Conservation (phyloP, 768 basidiomycete genomes). For the Pleurotus sapidus region DNA sequence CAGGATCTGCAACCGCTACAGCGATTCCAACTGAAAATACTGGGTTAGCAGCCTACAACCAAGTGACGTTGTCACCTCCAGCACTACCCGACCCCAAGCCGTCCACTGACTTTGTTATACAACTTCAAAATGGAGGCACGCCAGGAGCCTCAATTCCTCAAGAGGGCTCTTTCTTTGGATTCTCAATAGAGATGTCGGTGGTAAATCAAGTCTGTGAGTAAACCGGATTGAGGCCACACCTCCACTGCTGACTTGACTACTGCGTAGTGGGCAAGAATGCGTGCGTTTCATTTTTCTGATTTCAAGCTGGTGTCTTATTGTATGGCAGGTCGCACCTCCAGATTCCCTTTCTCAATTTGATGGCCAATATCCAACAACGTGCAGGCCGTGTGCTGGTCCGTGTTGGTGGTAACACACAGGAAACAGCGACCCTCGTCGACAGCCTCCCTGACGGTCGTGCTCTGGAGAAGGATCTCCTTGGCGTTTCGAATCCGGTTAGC, state of each 20-base stretch:
- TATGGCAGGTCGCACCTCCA: slow-evolving; percentile 40
- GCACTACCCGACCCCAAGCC: slow-evolving; percentile 44
- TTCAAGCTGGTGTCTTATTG: neutral
- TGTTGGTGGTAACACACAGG: slow-evolving; percentile 70
- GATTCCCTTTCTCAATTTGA: slow-evolving; percentile 63
- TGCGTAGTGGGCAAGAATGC: slow-evolving; percentile 32
- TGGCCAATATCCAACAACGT: slow-evolving; percentile 55
- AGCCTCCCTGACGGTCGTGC: slow-evolving; percentile 36
- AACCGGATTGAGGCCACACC: neutral
- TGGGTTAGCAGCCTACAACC: slow-evolving; percentile 53
- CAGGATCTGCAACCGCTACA: slow-evolving; percentile 16
- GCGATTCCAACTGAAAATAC: slow-evolving; percentile 41
- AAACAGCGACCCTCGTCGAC: slow-evolving; percentile 40
- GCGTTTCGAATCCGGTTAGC: slow-evolving; percentile 29
- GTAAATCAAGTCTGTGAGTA: slow-evolving; percentile 49
- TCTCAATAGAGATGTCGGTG: slow-evolving; percentile 60
- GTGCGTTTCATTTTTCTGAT: slow-evolving; percentile 14
- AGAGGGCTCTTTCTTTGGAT: slow-evolving; percentile 48
- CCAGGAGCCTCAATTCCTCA: slow-evolving; percentile 33
- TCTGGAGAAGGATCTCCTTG: slow-evolving; percentile 37
- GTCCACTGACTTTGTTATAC: slow-evolving; percentile 41
- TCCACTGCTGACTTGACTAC: neutral
- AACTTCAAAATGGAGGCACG: slow-evolving; percentile 34
- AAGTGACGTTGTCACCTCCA: slow-evolving; percentile 46
- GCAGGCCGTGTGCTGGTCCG: slow-evolving; percentile 54